Evolutionary conservation across 2,329 filamentous ascomycete genomes (phyloP).

Genomic region (Aureobasidium namibiae): DNA sequence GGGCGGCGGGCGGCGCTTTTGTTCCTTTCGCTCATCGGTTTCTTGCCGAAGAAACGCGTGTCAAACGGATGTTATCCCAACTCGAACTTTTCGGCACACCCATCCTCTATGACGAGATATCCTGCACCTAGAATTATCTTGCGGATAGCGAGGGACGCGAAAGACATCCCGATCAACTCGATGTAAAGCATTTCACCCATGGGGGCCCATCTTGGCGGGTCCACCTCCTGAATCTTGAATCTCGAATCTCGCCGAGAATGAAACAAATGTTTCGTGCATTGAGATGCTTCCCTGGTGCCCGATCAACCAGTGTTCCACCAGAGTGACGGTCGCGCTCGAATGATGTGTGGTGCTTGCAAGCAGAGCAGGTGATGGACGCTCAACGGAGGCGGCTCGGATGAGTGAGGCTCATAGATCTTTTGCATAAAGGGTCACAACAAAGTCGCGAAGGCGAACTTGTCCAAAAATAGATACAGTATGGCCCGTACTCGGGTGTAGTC

Average conservation of each 20-base stretch:
- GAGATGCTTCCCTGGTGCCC: not conserved
- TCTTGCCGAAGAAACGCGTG: slow-evolving; percentile 2
- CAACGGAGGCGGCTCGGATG: not conserved
- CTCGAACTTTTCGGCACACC: not conserved
- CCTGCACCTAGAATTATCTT: too few species aligned
- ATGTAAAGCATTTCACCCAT: not conserved
- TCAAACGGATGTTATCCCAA: not conserved
- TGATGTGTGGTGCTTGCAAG: not conserved
- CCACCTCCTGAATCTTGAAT: not conserved
- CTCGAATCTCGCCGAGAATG: not conserved
- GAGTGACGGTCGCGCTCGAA: not conserved
- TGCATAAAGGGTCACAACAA: not conserved
- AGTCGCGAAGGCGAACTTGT: too few species aligned
- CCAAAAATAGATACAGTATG: slow-evolving; percentile 12
- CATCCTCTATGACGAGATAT: not conserved
- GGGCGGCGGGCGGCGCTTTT: not conserved
- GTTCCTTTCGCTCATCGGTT: not conserved
- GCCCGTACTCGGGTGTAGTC: not conserved
- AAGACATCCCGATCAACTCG: not conserved
- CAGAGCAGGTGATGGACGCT: not conserved
- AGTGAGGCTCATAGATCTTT: not conserved
- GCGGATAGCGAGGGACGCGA: too few species aligned
- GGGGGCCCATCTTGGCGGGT: not conserved
- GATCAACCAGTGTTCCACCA: not conserved
- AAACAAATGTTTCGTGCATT: not conserved